Evolutionary conservation across 305 asterid genomes (phyloP).

Genomic region (Plantago coronopus): DNA sequence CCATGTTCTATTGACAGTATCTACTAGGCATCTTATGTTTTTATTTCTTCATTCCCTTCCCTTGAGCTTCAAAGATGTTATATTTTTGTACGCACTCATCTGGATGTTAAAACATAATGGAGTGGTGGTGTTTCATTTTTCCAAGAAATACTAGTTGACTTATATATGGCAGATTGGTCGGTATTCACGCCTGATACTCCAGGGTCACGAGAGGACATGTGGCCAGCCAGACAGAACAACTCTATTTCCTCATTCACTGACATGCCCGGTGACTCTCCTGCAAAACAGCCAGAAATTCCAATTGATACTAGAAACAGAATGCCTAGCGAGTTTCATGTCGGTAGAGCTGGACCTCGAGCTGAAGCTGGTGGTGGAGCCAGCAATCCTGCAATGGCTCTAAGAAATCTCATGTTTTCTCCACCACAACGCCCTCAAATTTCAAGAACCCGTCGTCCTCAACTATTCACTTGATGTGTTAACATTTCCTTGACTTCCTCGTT

Average conservation of each 20-base stretch:
- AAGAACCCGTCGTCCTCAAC: slow-evolving; percentile 51
- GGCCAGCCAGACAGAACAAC: slow-evolving; percentile 61
- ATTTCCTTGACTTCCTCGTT: not conserved
- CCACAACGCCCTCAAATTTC: slow-evolving; percentile 60
- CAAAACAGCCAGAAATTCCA: slow-evolving; percentile 36
- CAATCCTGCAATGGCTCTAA: slow-evolving; percentile 61
- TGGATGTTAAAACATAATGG: too few species aligned
- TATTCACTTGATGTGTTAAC: slow-evolving; percentile 51
- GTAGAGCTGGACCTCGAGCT: slow-evolving; percentile 16
- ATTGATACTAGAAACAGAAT: slow-evolving; percentile 46
- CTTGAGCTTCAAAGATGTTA: not conserved
- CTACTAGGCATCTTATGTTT: not conserved
- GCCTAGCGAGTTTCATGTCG: slow-evolving; percentile 31
- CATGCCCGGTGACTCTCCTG: slow-evolving; percentile 50
- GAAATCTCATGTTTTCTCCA: slow-evolving; percentile 63
- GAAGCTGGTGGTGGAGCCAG: slow-evolving; percentile 39
- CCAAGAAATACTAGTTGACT: slow-evolving; percentile 50
- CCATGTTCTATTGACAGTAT: slow-evolving; percentile 23
- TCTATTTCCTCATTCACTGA: slow-evolving; percentile 46
- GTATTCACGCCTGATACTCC: slow-evolving; percentile 93
- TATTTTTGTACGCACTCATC: not conserved
- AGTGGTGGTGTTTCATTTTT: slow-evolving; percentile 17
- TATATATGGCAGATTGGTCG: slow-evolving; percentile 70
- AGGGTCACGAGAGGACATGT: slow-evolving; percentile 86
- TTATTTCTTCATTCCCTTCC: not conserved